phyloP scores from a whole-genome alignment of 169 alveolate genomes.

The Neospora caninum region DNA sequence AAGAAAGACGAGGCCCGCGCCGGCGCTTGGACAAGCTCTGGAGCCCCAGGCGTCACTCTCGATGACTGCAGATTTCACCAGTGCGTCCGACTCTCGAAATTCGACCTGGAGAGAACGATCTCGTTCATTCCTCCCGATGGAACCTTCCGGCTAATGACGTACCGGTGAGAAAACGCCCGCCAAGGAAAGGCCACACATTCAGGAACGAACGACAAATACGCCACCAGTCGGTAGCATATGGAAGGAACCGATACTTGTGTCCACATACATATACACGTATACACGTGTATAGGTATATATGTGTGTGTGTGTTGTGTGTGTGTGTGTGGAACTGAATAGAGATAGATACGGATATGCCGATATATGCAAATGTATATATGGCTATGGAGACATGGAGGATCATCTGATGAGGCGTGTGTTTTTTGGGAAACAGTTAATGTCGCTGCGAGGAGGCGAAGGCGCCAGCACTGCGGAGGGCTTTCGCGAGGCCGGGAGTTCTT shows the following conservation, averaged over 20 bases:
- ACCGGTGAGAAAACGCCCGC: slow-evolving; percentile 75
- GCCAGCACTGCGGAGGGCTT: too few species aligned
- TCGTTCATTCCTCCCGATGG: slow-evolving; percentile 96
- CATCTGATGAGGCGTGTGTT: too few species aligned
- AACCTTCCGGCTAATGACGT: slow-evolving; percentile 81
- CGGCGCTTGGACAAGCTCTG: not conserved
- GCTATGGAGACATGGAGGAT: too few species aligned
- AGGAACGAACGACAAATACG: too few species aligned
- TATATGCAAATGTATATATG: too few species aligned
- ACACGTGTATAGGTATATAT: not conserved
- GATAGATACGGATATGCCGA: not conserved
- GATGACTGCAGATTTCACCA: slow-evolving; percentile 84
- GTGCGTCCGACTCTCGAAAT: slow-evolving; percentile 90
- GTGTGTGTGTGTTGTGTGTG: not conserved
- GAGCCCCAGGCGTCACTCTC: slow-evolving; percentile 45
- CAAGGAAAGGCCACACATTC: too few species aligned
- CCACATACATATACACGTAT: too few species aligned
- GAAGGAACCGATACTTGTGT: not conserved
- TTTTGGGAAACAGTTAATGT: too few species aligned
- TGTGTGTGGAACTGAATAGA: not conserved
- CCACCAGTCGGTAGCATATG: too few species aligned
- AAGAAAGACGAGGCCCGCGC: not conserved
- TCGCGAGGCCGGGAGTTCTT: too few species aligned
- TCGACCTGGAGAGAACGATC: slow-evolving; percentile 90
- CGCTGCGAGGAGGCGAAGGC: too few species aligned